Percentiles rank a stretch among this genome's conserved stretches.
phyloP scores from a whole-genome alignment of 306 rosid species.

The Pterocarpus macrocarpus region DNA sequence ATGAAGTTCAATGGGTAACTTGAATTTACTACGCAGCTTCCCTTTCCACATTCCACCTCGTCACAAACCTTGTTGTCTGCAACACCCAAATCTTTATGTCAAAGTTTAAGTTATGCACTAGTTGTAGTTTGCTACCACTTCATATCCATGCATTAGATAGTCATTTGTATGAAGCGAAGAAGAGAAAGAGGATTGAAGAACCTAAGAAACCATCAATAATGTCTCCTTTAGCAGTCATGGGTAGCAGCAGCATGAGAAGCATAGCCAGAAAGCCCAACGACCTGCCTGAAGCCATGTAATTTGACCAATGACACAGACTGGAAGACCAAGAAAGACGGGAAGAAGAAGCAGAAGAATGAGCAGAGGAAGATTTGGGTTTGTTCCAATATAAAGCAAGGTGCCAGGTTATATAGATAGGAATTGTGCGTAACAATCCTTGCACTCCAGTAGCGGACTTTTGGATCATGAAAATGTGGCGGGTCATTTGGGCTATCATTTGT shows the following conservation, averaged over 20 bases:
- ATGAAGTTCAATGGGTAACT: constrained; percentile 41
- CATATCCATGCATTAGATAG: neutral
- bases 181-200: neutral
- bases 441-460: neutral
- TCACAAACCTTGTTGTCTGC: constrained; percentile 58
- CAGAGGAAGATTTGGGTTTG: neutral
- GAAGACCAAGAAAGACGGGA: neutral
- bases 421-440: neutral
- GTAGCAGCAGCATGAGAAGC: constrained; percentile 41
- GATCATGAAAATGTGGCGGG: constrained; percentile 4
- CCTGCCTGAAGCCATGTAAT: constrained; percentile 46
- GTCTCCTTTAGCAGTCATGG: constrained; percentile 37
- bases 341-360: neutral
- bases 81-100: neutral
- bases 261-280: constrained; percentile 42
- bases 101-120: neutral
- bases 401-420: neutral
- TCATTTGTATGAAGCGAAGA: neutral
- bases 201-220: neutral
- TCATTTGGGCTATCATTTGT: neutral
- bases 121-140: neutral
- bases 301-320: neutral
- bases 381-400: neutral
- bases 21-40: constrained; percentile 47
- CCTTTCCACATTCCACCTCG: constrained; percentile 67